A percentile compares a stretch with the other conserved stretches of the same genome.
Conservation (phyloP, 441 rosid genomes). For the Croton laevigatus region DNA sequence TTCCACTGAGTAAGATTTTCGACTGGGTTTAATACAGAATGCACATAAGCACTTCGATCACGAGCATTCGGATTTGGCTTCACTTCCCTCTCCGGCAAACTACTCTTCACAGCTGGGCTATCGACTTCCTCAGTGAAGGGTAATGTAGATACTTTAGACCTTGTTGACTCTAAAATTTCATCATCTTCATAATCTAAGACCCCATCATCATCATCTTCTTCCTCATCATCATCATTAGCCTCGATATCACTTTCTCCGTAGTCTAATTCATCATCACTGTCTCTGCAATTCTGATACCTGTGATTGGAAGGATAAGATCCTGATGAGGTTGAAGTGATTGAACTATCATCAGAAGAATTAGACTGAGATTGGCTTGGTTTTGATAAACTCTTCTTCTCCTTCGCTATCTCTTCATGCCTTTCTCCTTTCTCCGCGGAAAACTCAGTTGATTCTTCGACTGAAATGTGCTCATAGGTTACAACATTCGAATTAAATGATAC, state of each 20-base stretch:
- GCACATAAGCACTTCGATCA: constrained; percentile 52
- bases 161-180: constrained; percentile 26
- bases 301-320: constrained; percentile 62
- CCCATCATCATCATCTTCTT: constrained; percentile 33
- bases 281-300: constrained; percentile 85
- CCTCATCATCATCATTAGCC: constrained; percentile 30
- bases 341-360: constrained; percentile 45
- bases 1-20: constrained; percentile 83
- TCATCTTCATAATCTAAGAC: constrained; percentile 28
- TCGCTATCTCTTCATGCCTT: constrained; percentile 17
- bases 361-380: constrained; percentile 40
- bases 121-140: constrained; percentile 31
- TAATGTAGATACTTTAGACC: constrained; percentile 7
- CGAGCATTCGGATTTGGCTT: constrained; percentile 38
- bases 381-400: constrained; percentile 20
- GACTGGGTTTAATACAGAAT: constrained; percentile 67
- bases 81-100: constrained; percentile 29
- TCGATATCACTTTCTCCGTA: constrained; percentile 53
- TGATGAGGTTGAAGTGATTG: constrained; percentile 36
- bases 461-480: constrained; percentile 56
- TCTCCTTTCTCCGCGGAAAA: constrained; percentile 24
- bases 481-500: constrained; percentile 74
- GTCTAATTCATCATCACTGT: constrained; percentile 71
- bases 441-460: constrained; percentile 30
- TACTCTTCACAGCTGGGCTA: constrained; percentile 12